A percentile compares a stretch with the other conserved stretches of the same genome.
phyloP scores from a whole-genome alignment of 192 early-diverging fungal species.

The Phlyctochytrium bullatum region DNA sequence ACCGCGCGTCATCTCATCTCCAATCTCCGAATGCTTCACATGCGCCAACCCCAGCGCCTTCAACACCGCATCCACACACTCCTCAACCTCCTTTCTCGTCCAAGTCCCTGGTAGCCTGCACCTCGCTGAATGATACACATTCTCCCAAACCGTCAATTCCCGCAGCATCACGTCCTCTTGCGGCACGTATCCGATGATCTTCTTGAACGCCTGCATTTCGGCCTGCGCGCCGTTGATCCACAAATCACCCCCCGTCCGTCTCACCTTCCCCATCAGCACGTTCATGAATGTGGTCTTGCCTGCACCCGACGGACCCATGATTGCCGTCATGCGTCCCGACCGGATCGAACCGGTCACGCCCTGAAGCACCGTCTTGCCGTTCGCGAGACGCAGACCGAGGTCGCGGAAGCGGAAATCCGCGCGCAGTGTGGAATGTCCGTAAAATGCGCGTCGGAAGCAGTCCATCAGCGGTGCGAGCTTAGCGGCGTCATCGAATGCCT shows the following conservation, averaged over 20 bases:
- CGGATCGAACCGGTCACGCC: constrained; percentile 54
- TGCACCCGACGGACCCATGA: constrained; percentile 54
- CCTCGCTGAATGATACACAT: constrained; percentile 36
- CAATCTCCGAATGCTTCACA: constrained; percentile 48
- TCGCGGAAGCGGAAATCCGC: constrained; percentile 54
- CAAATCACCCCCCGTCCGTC: constrained; percentile 52
- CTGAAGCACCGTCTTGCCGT: constrained; percentile 22
- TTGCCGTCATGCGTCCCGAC: constrained; percentile 58
- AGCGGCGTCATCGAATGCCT: too few species aligned
- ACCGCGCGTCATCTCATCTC: constrained; percentile 71
- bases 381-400: constrained; percentile 33
- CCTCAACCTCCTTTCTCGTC: constrained; percentile 17
- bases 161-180: constrained; percentile 71
- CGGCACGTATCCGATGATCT: constrained; percentile 71
- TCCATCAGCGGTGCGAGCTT: constrained; percentile 12
- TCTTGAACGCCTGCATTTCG: constrained; percentile 57
- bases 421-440: constrained; percentile 39
- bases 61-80: constrained; percentile 28
- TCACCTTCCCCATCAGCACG: constrained; percentile 64
- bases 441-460: neutral
- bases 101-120: constrained; percentile 29
- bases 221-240: constrained; percentile 56
- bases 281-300: constrained; percentile 40
- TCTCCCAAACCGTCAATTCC: constrained; percentile 65
- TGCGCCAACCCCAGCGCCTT: constrained; percentile 26